Evolutionary conservation across 495 filamentous ascomycete species (phyloP), one percentile per base, ranked within the genome.

Genomic region (Annulohypoxylon maeteangense): DNA sequence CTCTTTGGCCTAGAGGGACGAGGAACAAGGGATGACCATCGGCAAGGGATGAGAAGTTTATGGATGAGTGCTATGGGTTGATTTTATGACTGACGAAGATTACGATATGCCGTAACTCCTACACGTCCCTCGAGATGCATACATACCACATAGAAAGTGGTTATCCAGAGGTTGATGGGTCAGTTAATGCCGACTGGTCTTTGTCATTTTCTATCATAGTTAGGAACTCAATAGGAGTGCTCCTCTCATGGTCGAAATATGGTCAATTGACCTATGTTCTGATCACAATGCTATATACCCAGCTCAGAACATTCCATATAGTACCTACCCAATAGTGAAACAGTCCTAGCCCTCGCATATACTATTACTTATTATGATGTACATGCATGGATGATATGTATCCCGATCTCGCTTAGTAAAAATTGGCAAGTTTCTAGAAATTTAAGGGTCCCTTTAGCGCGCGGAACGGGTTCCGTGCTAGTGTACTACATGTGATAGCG

Each of bases 1-100:
- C 40, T 32, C 61, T 68, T 44, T 34, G 27, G 55, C 47, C 60
- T 50, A 61, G 53, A 44, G 31, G 20, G 54, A 38, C 56, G 65
- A 56, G 27, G 10, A 29, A 40, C 8, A n/a, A 51, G 34, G 23
- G 18, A 36, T 18, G 12, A 25, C 7, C n/a, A 20, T 53, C 50
- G 32, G 22, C 27, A 44, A 22, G 18, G 7, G 27, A 62, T 6
- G 45, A 44, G 18, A 63, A 22, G 31, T 14, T 56, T 47, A 4
- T 14, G 50, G 51, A 23, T 16, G 44, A 44, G 57, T 42, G 42
- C 6, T 1, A 60, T 29, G 54, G 54, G 14, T n/a, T 54, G 45
- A 16, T 20, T 38, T 38, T 66, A 70, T 50, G 71, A 70, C 67
- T 74, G 71, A 67, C 58, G 71, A 74, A 70, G 67, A 70, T 74